Conservation (phyloP, 352 stramenopile genomes). For the Phytophthora niederhauseri region DNA sequence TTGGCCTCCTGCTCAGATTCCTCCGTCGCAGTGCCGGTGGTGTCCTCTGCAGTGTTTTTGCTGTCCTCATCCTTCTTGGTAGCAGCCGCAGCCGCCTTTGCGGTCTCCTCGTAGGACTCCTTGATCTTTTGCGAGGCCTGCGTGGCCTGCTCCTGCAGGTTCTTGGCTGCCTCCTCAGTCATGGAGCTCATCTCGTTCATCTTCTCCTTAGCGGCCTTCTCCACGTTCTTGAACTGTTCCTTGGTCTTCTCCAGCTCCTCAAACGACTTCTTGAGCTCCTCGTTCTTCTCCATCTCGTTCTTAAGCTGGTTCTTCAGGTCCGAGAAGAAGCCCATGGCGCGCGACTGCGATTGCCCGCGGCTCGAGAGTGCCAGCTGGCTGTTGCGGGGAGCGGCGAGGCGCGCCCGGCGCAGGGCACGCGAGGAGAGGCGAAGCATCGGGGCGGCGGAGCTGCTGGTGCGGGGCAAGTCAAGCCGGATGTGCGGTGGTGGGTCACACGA, state of each 20-base stretch:
- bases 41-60: conserved; percentile 1
- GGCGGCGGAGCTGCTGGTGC: neutral
- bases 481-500: conserved; percentile 22
- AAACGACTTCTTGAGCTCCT: conserved; percentile 80
- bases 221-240: conserved; percentile 68
- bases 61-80: conserved; percentile 22
- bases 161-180: conserved; percentile 68
- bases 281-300: conserved; percentile 82
- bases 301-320: conserved; percentile 84
- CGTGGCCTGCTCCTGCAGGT: conserved; percentile 54
- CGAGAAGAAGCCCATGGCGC: conserved; percentile 74
- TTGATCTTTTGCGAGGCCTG: conserved; percentile 73
- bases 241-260: conserved; percentile 80
- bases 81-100: conserved; percentile 29
- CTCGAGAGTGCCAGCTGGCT: conserved; percentile 3
- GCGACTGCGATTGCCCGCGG: conserved; percentile 39
- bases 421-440: conserved; percentile 44
- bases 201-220: conserved; percentile 70
- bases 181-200: conserved; percentile 61
- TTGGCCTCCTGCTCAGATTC: conserved; percentile 22
- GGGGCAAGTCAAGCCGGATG: conserved; percentile 20
- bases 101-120: conserved; percentile 48
- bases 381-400: conserved; percentile 20
- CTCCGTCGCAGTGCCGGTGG: conserved; percentile 11
- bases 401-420: conserved; percentile 30